Base-by-base conservation (phyloP, 306 rosid genomes). In the Hippophae gyantsensis region DNA sequence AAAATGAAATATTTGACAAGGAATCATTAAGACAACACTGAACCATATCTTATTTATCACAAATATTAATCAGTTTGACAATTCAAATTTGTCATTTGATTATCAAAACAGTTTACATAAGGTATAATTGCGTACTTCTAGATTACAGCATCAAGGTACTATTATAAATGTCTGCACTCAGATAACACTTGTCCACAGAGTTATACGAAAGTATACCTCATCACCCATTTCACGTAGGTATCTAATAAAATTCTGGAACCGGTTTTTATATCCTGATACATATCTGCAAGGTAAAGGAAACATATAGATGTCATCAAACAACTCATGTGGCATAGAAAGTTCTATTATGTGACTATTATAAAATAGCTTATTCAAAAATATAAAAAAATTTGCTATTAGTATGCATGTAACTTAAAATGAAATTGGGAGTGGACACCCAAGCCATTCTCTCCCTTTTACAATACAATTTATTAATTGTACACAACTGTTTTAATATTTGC, bases 151-250 rank as follows among this genome's bases (percentile, higher is more conserved):
- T 2, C 38, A 32, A 68, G 10, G 11, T 65, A 57, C 10, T 6
- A n/a, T 43, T 41, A 62, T 42, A 52, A 13, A 26, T 40, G 48
- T 52, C 62, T 13, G 23, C 42, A 25, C 40, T 13, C 9, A 54
- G 12, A 14, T 23, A 61, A 50, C 10, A 49, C 23, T 47, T 5
- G 12, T 18, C 23, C 38, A 62, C 53, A 18, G 43, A 9, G 54
- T 26, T 47, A 56, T n/a, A 56, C 6, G 44, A 56, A 52, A n/a
- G 56, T 14, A 23, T 74, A 81, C 82, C 86, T 81, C 86, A 27
- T 81, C 86, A 9, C 86, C 86, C 86, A 81, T 74, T 81, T 81
- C 86, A 41, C 82, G 82, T 25, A 81, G 70, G 72, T 77, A 64
- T 59, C 79, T 72, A 54, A 81, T 81, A 66, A 81, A 81, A 63